A percentile compares a stretch with the other conserved stretches of the same genome.
Evolutionary conservation across 345 rosid species (phyloP).

Genomic region (Bruguiera gymnorhiza): DNA sequence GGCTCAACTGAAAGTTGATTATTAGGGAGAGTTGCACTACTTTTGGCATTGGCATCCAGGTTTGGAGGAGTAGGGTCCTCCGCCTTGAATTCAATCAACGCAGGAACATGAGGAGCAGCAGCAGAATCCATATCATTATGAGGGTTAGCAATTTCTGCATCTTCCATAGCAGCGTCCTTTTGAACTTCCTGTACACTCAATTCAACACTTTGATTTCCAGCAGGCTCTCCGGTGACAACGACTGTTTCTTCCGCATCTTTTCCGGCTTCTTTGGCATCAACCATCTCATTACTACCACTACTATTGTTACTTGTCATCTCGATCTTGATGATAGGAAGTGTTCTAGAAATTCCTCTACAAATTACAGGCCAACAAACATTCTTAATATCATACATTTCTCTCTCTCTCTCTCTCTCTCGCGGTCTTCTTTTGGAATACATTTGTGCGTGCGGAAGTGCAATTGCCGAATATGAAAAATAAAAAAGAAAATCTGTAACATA

Average conservation of each 20-base stretch:
- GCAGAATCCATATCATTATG: not conserved
- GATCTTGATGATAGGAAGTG: too few species aligned
- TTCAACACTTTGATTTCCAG: conserved; percentile 11
- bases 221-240: not conserved
- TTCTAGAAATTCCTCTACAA: too few species aligned
- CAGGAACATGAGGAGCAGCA: not conserved
- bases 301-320: not conserved
- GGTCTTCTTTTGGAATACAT: too few species aligned
- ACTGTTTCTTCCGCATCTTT: conserved; percentile 9
- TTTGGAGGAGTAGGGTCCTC: not conserved
- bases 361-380: too few species aligned
- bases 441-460: too few species aligned
- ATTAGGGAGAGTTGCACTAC: not conserved
- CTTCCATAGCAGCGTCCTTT: not conserved
- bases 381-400: too few species aligned
- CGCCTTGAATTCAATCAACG: not conserved
- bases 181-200: not conserved
- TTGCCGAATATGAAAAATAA: too few species aligned
- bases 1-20: not conserved
- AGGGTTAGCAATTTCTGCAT: not conserved
- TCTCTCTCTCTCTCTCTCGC: too few species aligned
- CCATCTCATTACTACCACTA: conserved; percentile 15
- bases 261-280: conserved; percentile 14
- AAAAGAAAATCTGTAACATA: too few species aligned
- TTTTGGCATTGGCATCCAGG: conserved; percentile 1